Evolutionary conservation across 2,329 filamentous ascomycete genomes (phyloP), one percentile per base, ranked within the genome.

Genomic region (Aspergillus sp.): DNA sequence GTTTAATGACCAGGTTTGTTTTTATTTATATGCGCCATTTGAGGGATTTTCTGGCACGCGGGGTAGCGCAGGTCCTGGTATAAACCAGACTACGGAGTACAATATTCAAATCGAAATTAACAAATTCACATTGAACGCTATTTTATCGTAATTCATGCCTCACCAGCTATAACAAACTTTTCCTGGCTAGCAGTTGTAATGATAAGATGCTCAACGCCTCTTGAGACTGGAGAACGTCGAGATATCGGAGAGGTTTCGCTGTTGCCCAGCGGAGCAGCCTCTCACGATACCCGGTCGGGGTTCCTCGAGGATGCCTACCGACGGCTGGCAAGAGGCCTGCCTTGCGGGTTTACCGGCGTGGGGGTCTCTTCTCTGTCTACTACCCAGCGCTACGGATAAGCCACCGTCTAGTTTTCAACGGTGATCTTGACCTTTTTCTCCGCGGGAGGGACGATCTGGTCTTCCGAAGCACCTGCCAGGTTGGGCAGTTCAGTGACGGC

Each of bases 401-500:
- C 4, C 20, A 22, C 15, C 30, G 12, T 34, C 55, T 75, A 86
- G 69, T 85, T 83, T 56, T 87, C 84, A 30, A 86, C 69, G 19
- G 75, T 76, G 61, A 87, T 85, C 64, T 84, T 82, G 50, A 87
- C 82, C 65, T 83, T 80, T 77, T 85, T 88, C 76, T 88, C 86
- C 11, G 78, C 77, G 5, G 75, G 67, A 12, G 85, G 84, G 49
- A 88, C 78, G n/a, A 86, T 71, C 57, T 82, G 68, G 52, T 84
- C 77, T 69, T 84, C 81, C 56, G 77, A 77, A 67, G 82, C 70
- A 2, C 83, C 85, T 74, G 86, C 83, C 59, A 87, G 76, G 6
- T 70, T 86, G 2, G 93, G 92, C 53, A 99, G 82, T 76, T 97
- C 93, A 65, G 83, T 81, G 69, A 97, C 82, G 13, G 93, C 88